These are phyloP conservation scores for Leccinum ambiguum DNA, from an alignment of 1,284 basidiomycete genomes.

Conservation along the genomic window DNA sequence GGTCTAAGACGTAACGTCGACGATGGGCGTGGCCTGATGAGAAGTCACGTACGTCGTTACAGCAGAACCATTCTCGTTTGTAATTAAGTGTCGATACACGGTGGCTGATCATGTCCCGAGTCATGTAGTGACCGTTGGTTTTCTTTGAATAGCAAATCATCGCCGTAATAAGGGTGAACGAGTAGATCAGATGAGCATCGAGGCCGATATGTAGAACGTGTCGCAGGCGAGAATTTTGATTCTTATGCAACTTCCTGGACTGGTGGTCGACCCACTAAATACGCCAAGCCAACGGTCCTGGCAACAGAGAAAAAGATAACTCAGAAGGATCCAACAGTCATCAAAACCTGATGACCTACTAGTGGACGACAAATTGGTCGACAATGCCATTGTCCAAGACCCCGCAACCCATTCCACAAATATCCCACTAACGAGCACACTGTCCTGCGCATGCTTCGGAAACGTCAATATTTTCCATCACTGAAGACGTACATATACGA, in stretches of 20 bases:
- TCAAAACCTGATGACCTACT: not conserved
- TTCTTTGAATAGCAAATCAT: not conserved
- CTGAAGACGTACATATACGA: not conserved
- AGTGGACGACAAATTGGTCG: not conserved
- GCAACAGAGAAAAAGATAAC: not conserved
- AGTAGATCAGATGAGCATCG: not conserved
- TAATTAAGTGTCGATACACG: not conserved
- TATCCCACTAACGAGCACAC: not conserved
- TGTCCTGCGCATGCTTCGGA: conserved; percentile 1
- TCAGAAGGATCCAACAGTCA: not conserved
- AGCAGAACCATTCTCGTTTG: not conserved
- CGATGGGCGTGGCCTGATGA: not conserved
- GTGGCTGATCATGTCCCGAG: not conserved
- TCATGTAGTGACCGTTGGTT: not conserved
- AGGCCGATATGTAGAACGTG: not conserved
- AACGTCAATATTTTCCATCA: not conserved
- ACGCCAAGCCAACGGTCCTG: not conserved
- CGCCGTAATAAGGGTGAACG: not conserved
- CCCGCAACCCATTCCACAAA: not conserved
- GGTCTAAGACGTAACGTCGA: not conserved
- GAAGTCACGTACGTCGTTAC: not conserved
- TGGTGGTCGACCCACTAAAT: not conserved
- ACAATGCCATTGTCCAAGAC: conserved; percentile 2
- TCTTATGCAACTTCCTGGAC: not conserved
- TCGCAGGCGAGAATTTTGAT: not conserved